Base-by-base conservation (phyloP, 768 basidiomycete species). In the Panaeolus papilionaceus region DNA sequence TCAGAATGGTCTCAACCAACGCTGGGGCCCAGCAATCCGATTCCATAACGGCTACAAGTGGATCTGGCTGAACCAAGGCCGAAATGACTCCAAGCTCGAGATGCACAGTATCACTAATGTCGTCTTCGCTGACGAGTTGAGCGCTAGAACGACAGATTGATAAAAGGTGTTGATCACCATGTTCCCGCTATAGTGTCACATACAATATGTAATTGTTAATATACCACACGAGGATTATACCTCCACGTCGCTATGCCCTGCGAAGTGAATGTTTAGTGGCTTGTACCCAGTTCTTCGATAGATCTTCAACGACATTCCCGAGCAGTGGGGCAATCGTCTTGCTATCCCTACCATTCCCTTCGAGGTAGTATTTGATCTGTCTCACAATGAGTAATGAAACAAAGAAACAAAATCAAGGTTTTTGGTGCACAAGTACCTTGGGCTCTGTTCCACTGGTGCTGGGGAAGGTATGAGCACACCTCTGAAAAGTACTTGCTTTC, bases 371-470 rank as follows among this genome's bases (percentile, higher is more conserved):
- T 75, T 96, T 96, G 79, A 95, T 93, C 92, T 85, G 58, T n/a
- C 62, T 40, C 16, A 28, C 28, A n/a, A 37, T 38, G 26, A 39
- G 26, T 61, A 58, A 51, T 64, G 33, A 33, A 33, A 33, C 33
- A 33, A 33, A 33, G 5, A 33, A 33, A 33, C 33, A 33, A 33
- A 33, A 33, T 33, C 33, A 33, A 33, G 33, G 23, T 23, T 33
- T 33, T 33, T 33, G 33, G 33, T 33, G 33, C 5, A 33, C 33
- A 3, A 66, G n/a, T 72, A 92, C 93, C 87, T 96, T 96, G 0
- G 94, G 94, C 72, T 96, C 94, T 14, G 95, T 96, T 20, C 95
- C 95, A 71, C 92, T 94, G 37, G 94, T 96, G 64, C 94, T 91
- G 67, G 20, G 62, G 66, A 38, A 38, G 14, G 7, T 42, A 38